Conservation (phyloP, 23 red algal genomes). For the Porphyridium purpureum region DNA sequence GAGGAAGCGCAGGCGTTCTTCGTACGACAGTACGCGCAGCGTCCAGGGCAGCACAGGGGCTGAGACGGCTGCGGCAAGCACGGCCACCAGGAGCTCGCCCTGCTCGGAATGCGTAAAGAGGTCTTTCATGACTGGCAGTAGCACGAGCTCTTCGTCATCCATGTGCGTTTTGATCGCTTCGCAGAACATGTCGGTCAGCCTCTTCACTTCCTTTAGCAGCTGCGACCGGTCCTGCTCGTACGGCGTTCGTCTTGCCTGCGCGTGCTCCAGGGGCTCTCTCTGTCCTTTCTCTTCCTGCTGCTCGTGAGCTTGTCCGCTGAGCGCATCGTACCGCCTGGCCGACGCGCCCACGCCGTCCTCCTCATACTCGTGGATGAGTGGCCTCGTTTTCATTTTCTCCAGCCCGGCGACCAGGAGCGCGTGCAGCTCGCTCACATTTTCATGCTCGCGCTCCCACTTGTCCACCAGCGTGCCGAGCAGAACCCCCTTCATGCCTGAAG, state of each 20-base stretch:
- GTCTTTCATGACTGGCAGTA: constrained; percentile 13
- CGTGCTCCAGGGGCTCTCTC: no score
- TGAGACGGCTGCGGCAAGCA: constrained; percentile 8
- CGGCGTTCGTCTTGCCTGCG: no score
- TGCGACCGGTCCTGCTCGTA: no score
- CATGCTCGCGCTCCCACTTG: neutral
- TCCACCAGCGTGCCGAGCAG: no score
- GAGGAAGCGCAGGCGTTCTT: constrained; percentile 5
- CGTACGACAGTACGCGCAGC: constrained; percentile 2
- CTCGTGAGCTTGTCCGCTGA: neutral
- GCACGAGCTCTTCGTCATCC: constrained; percentile 3
- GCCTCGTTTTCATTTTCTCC: neutral
- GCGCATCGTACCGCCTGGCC: neutral
- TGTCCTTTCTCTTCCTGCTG: neutral
- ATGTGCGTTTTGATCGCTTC: neutral
- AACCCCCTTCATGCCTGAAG: no score
- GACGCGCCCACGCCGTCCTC: no score
- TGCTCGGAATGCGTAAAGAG: constrained; percentile 6
- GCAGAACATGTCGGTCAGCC: neutral
- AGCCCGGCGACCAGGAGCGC: neutral
- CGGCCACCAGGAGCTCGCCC: constrained; percentile 11
- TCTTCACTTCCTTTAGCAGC: neutral
- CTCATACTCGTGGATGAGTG: neutral
- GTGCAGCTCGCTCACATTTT: neutral
- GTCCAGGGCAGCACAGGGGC: constrained; percentile 6